Evolutionary conservation across 2,329 filamentous ascomycete species (phyloP).

Genomic region (Ceratocystis harringtonii): DNA sequence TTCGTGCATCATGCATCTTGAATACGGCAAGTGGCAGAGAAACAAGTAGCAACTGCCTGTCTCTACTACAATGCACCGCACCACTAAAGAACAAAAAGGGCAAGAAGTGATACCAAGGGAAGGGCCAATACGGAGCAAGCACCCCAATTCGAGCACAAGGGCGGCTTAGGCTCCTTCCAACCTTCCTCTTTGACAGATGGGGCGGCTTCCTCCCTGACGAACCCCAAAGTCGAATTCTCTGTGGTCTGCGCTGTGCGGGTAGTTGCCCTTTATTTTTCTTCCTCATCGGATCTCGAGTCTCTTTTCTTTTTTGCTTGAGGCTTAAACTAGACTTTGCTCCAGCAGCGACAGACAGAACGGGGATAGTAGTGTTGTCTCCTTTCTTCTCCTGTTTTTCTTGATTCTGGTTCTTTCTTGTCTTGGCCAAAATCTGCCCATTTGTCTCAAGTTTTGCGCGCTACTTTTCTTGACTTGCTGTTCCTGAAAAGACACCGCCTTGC

Average conservation of each 20-base stretch:
- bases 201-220: neutral
- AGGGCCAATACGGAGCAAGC: neutral
- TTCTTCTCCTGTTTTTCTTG: neutral
- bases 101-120: neutral
- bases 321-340: neutral
- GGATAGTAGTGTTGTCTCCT: neutral
- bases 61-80: neutral
- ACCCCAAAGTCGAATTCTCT: neutral
- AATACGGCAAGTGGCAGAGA: neutral
- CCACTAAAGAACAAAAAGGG: neutral
- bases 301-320: neutral
- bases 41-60: neutral
- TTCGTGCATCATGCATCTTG: neutral
- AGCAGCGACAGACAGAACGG: neutral
- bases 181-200: neutral
- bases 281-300: neutral
- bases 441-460: neutral
- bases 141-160: neutral
- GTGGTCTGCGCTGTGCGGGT: neutral
- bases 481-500: neutral
- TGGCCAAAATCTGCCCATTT: neutral
- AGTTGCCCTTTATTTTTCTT: conserved; percentile 1
- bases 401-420: neutral
- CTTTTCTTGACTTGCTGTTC: neutral
- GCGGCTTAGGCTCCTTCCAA: neutral